A percentile compares a stretch with the other conserved stretches of the same genome.
Evolutionary conservation across 306 rosid genomes (phyloP).

Genomic region (Trifolium subterraneum): DNA sequence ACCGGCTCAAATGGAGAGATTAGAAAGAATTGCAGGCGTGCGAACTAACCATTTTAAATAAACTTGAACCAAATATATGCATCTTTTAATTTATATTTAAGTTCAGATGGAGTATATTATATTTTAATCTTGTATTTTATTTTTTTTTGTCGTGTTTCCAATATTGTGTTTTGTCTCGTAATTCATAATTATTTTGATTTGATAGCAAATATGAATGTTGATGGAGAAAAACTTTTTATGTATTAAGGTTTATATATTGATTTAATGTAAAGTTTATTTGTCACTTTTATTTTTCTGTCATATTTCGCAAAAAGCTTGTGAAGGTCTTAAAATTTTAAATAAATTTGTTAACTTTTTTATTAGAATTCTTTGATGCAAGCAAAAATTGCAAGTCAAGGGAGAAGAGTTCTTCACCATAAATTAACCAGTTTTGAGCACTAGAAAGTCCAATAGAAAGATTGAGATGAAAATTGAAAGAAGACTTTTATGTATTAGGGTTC

Average conservation of each 20-base stretch:
- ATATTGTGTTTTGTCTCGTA: neutral
- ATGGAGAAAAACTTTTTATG: neutral
- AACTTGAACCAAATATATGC: neutral
- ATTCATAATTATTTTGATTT: neutral
- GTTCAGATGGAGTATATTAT: neutral
- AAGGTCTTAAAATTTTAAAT: no score
- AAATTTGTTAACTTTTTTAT: no score
- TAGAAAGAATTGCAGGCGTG: conserved; percentile 72
- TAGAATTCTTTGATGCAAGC: no score
- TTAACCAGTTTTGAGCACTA: no score
- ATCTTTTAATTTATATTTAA: neutral
- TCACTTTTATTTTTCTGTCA: neutral
- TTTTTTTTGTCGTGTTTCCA: neutral
- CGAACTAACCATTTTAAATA: conserved; percentile 43
- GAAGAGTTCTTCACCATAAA: no score
- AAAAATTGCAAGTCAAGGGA: no score
- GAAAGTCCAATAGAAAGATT: no score
- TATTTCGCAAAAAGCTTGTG: no score
- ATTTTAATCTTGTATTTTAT: neutral
- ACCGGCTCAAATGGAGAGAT: conserved; percentile 83
- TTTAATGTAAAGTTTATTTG: neutral
- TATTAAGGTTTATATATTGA: neutral
- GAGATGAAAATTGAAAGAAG: no score
- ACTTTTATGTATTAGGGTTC: no score
- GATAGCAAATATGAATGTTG: neutral